Evolutionary conservation across 306 rosid species (phyloP), one percentile per base, ranked within the genome.

Genomic region (Vigna mungo): DNA sequence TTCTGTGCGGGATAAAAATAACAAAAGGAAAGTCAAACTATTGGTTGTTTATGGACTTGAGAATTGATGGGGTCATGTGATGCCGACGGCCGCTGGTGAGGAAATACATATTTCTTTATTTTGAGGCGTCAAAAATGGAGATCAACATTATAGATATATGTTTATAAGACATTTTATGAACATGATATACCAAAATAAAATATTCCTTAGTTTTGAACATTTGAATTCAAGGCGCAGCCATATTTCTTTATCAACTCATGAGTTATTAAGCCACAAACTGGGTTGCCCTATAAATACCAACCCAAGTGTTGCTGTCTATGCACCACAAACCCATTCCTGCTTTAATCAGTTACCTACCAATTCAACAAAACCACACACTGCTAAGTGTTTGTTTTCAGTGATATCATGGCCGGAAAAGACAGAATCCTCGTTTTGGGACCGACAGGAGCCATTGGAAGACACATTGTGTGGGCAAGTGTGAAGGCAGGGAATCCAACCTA

Each of bases 401-500:
- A n/a, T n/a, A n/a, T n/a, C 39, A 84, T 79, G 90, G 85, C 85
- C 3, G 36, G 25, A n/a, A 66, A 76, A 58, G 71, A 78, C 72
- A 87, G 56, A 60, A 84, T 84, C 47, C 65, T 87, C 0, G 23
- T 84, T 20, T 49, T 84, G 1, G 88, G 90, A 76, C 67, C 81
- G 2, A 79, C 88, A 0, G 86, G 88, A n/a, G 69, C 83, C 36
- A 73, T 80, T 3, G 88, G 88, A 58, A 82, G 85, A 18, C 81
- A 60, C 69, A 51, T 87, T 27, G 83, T 82, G 1, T 66, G 78
- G 83, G 88, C 84, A 2, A 87, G 88, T 27, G 17, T 65, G 0
- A 79, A 84, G 48, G 86, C 77, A 2, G 85, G 85, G 5, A 85
- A 82, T 54, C 85, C 88, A 48, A 87, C 88, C 0, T 84, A 23